Base-by-base conservation (phyloP, 306 rosid species). In the Sicyos baderoa region DNA sequence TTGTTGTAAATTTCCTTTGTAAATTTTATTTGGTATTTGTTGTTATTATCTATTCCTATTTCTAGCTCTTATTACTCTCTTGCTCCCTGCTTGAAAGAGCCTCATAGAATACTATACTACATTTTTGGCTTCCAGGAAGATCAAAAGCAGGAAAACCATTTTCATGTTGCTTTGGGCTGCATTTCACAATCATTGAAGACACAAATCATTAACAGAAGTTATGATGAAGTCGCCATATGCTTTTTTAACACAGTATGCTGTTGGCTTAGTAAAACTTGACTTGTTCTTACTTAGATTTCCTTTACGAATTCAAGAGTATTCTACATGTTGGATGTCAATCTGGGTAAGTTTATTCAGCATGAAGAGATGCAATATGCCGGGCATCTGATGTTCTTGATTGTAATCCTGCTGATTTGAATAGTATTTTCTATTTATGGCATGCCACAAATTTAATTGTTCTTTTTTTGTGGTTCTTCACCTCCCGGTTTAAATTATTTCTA, bases 171-270 rank as follows among this genome's bases (percentile, higher is more conserved):
- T 56, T 61, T 82, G 72, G 81, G 82, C 72, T 86, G 91, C 69
- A 86, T 93, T 76, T 82, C 81, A 0, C 81, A 86, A 57, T 82
- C 91, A 0, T 71, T 93, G 52, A 89, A 80, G 87, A 67, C 88
- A 17, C 88, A 79, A 67, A 89, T 93, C 78, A 86, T 93, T n/a
- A 89, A 76, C 76, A 81, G 80, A 49, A 81, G 97, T 0, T 80
- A 86, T 51, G 94, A 89, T 58, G 97, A 93, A 85, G 82, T 93
- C 76, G 87, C 98, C 70, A 78, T 93, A 74, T 93, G 98, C 85
- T 93, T 93, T 81, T 88, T 78, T 45, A 93, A 89, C 82, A 93
- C 98, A 0, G 98, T 92, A 79, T 78, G 83, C 47, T 67, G 49
- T 69, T 56, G 35, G 49, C 27, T 71, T 47, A 4, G 23, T 61